Evolutionary conservation across 2,329 filamentous ascomycete species (phyloP).

Genomic region (Fusarium camptoceras): DNA sequence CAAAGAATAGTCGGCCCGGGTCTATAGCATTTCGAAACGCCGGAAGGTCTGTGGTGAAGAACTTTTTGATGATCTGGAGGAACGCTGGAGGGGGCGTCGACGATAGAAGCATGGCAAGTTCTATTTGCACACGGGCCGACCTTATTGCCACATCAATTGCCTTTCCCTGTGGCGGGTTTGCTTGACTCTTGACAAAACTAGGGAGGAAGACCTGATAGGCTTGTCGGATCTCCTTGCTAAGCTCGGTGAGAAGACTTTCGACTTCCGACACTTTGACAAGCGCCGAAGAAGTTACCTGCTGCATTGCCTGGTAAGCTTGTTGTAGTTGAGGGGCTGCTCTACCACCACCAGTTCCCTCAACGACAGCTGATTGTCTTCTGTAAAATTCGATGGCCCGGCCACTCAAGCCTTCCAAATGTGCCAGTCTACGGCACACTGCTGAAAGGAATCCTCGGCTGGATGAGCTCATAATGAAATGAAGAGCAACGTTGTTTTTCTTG

Average conservation of each 20-base stretch:
- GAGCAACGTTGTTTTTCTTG: conserved; percentile 66
- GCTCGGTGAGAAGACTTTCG: conserved; percentile 67
- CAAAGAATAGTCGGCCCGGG: conserved; percentile 76
- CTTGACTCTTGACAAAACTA: conserved; percentile 59
- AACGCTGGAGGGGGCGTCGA: conserved; percentile 60
- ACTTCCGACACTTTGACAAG: conserved; percentile 71
- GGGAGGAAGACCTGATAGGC: conserved; percentile 62
- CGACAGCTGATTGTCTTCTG: conserved; percentile 57
- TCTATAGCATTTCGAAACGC: conserved; percentile 71
- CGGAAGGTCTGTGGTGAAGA: conserved; percentile 70
- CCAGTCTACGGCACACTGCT: conserved; percentile 73
- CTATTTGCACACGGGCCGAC: conserved; percentile 61
- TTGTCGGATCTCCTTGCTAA: conserved; percentile 63
- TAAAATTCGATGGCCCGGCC: conserved; percentile 64
- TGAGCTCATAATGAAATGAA: conserved; percentile 77
- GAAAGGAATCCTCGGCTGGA: conserved; percentile 79
- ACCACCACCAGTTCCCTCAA: conserved; percentile 53
- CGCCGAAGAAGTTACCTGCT: conserved; percentile 61
- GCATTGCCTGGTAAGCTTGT: conserved; percentile 66
- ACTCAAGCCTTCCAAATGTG: conserved; percentile 65
- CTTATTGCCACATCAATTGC: conserved; percentile 59
- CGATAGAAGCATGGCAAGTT: conserved; percentile 65
- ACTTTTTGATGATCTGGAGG: conserved; percentile 70
- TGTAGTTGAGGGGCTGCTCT: conserved; percentile 64
- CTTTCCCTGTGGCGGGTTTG: conserved; percentile 58